Percentiles rank a stretch among this genome's conserved stretches.
Conservation (phyloP, 169 alveolate genomes). For the Plasmodium inui region DNA sequence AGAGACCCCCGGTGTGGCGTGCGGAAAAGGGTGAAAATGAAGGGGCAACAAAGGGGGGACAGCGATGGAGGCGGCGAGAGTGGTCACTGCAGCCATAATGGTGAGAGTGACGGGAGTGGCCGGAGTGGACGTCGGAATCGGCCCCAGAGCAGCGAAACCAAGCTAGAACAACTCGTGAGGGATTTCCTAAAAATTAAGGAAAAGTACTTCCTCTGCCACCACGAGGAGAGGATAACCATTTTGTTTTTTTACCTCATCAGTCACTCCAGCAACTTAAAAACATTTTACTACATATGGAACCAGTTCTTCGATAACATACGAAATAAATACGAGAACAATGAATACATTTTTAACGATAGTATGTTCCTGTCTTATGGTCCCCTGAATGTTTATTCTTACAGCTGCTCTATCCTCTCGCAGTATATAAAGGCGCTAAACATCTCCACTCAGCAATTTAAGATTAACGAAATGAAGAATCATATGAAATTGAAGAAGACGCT, state of each 20-base stretch:
- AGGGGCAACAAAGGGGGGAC: background rate
- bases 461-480: conserved; percentile 29
- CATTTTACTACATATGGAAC: conserved; percentile 68
- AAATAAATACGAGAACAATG: conserved; percentile 62
- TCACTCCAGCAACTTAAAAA: conserved; percentile 63
- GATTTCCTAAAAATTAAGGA: conserved; percentile 52
- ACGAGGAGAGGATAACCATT: conserved; percentile 49
- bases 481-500: conserved; percentile 20
- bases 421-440: conserved; percentile 63
- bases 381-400: conserved; percentile 37
- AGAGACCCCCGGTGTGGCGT: background rate
- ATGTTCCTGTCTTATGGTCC: conserved; percentile 66
- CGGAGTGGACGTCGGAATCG: background rate
- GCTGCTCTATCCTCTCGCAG: conserved; percentile 59
- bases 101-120: background rate
- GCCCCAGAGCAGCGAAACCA: background rate
- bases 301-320: conserved; percentile 53
- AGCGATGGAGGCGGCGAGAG: background rate
- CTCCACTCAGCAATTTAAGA: conserved; percentile 68
- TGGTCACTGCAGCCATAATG: background rate
- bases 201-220: conserved; percentile 56
- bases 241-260: conserved; percentile 56
- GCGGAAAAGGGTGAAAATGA: background rate
- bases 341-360: conserved; percentile 43
- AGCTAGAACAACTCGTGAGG: conserved; percentile 21